Conservation (phyloP, 345 rosid species). For the Aquilaria malaccensis region DNA sequence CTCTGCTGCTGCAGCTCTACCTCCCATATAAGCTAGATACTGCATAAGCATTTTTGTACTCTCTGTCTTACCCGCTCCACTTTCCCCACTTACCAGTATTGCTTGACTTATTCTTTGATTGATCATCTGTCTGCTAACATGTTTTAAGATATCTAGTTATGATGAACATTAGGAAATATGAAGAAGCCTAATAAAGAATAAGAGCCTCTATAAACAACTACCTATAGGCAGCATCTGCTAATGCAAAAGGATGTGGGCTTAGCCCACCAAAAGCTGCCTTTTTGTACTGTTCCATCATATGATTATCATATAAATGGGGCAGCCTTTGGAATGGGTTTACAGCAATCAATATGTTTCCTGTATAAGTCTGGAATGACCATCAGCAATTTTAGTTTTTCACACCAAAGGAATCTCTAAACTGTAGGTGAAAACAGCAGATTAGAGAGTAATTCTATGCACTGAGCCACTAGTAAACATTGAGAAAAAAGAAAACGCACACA, state of each 20-base stretch:
- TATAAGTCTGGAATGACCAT: slow-evolving; percentile 65
- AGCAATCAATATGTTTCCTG: slow-evolving; percentile 96
- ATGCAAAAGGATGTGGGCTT: slow-evolving; percentile 92
- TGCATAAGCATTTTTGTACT: slow-evolving; percentile 96
- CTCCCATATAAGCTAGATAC: slow-evolving; percentile 96
- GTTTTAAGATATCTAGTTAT: slow-evolving; percentile 7
- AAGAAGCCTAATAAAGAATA: slow-evolving; percentile 10
- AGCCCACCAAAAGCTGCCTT: slow-evolving; percentile 82
- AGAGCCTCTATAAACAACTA: slow-evolving; percentile 19
- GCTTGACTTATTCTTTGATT: slow-evolving; percentile 85
- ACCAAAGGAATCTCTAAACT: neutral
- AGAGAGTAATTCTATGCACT: too few species aligned
- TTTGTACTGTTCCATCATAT: slow-evolving; percentile 83
- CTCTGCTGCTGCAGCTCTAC: slow-evolving; percentile 56
- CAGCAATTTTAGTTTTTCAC: slow-evolving; percentile 14
- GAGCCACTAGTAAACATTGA: too few species aligned
- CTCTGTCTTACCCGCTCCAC: slow-evolving; percentile 99
- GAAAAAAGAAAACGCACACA: too few species aligned
- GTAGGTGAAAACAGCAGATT: too few species aligned
- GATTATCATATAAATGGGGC: slow-evolving; percentile 76
- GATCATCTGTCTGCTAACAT: slow-evolving; percentile 67
- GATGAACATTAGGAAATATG: slow-evolving; percentile 13
- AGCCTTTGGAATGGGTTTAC: slow-evolving; percentile 87
- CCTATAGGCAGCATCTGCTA: slow-evolving; percentile 98
- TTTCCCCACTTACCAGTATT: slow-evolving; percentile 96